A percentile compares a stretch with the other conserved stretches of the same genome.
Evolutionary conservation across 2,329 filamentous ascomycete genomes (phyloP).

Genomic region (Colletotrichum chrysophilum): DNA sequence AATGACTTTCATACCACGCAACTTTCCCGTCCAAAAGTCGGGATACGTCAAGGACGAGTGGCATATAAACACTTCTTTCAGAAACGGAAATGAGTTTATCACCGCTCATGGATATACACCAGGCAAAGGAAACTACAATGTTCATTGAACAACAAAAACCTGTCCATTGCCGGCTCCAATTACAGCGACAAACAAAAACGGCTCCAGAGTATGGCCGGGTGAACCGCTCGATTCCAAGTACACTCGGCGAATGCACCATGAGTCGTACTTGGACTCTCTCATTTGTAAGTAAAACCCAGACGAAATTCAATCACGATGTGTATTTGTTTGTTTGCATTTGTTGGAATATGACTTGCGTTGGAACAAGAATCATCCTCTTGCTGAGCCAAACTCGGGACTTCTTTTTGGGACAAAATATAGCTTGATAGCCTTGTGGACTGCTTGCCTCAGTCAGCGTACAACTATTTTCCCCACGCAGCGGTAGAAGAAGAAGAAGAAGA

Average conservation of each 20-base stretch:
- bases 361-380: too few species aligned
- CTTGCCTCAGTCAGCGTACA: too few species aligned
- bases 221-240: neutral
- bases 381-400: neutral
- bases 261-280: neutral
- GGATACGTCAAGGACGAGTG: neutral
- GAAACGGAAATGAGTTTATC: neutral
- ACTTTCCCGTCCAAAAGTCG: fast-evolving
- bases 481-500: too few species aligned
- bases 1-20: neutral
- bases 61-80: neutral
- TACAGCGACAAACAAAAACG: fast-evolving
- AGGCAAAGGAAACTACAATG: neutral
- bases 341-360: too few species aligned
- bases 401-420: too few species aligned
- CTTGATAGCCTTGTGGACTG: too few species aligned
- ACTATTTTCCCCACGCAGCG: too few species aligned
- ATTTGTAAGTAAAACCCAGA: neutral
- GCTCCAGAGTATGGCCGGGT: fast-evolving
- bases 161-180: neutral
- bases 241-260: neutral
- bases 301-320: fast-evolving
- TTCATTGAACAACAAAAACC: neutral
- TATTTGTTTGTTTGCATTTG: too few species aligned
- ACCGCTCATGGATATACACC: neutral